Percentiles rank a stretch among this genome's conserved stretches.
These are phyloP conservation scores for Fusarium sp. DNA, from an alignment of 2,329 filamentous ascomycete genomes.

Conservation along the genomic window DNA sequence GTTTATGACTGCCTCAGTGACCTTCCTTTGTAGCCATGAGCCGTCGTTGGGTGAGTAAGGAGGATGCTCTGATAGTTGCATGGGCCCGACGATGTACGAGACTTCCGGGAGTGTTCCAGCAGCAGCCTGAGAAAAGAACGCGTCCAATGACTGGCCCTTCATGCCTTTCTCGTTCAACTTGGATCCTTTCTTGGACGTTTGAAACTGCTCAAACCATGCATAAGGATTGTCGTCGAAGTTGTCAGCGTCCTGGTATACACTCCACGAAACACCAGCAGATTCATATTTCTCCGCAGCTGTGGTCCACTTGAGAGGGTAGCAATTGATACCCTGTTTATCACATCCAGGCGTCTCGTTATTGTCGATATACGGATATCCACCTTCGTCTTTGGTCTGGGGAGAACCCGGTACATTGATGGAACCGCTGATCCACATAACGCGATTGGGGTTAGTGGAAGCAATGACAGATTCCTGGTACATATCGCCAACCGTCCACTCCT, in stretches of 20 bases:
- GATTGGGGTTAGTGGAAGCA: slow-evolving; percentile 65
- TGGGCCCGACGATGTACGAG: slow-evolving; percentile 13
- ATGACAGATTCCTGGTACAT: slow-evolving; percentile 68
- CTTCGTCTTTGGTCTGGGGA: slow-evolving; percentile 28
- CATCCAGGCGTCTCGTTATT: slow-evolving; percentile 18
- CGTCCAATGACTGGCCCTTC: slow-evolving; percentile 4
- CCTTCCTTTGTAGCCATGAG: slow-evolving; percentile 5
- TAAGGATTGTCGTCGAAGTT: slow-evolving; percentile 25
- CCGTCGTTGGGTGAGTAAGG: slow-evolving; percentile 7
- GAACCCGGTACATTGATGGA: slow-evolving; percentile 63
- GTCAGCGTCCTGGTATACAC: slow-evolving; percentile 13
- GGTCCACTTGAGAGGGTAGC: slow-evolving; percentile 15
- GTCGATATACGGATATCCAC: slow-evolving; percentile 27
- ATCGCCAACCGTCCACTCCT: slow-evolving; percentile 49
- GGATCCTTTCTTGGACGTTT: slow-evolving; percentile 1
- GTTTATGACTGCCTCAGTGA: slow-evolving; percentile 18
- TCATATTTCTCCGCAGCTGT: slow-evolving; percentile 24
- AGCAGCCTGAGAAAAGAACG: background rate
- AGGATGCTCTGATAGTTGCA: slow-evolving; percentile 20
- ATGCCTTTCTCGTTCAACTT: slow-evolving; percentile 8
- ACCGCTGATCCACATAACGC: slow-evolving; percentile 63
- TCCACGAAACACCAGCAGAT: slow-evolving; percentile 20
- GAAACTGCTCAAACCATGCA: slow-evolving; percentile 26
- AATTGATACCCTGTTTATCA: slow-evolving; percentile 10
- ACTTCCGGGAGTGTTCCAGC: slow-evolving; percentile 3